Conservation (phyloP, 2,329 filamentous ascomycete genomes). For the Ophiosphaerella korrae region DNA sequence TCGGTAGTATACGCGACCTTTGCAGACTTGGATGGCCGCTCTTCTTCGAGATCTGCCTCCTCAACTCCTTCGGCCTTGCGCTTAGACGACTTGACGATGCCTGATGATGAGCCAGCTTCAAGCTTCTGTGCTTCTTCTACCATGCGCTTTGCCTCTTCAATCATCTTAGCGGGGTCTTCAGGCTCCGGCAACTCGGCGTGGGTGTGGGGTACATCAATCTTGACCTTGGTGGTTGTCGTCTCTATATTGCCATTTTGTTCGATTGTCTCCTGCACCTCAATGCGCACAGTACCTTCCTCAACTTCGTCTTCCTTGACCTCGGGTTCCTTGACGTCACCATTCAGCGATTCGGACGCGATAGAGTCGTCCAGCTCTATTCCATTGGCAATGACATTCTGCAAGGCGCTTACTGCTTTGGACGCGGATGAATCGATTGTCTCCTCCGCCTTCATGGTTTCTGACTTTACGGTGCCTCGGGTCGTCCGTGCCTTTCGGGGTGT, state of each 20-base stretch:
- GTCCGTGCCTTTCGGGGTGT: slow-evolving; percentile 61
- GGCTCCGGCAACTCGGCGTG: slow-evolving; percentile 71
- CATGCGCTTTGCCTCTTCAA: slow-evolving; percentile 86
- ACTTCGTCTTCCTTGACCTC: slow-evolving; percentile 17
- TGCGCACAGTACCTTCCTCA: slow-evolving; percentile 62
- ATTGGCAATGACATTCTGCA: slow-evolving; percentile 40
- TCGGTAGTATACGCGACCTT: slow-evolving; percentile 65
- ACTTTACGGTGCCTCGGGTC: slow-evolving; percentile 45
- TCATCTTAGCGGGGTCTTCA: slow-evolving; percentile 81
- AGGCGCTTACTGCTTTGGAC: slow-evolving; percentile 55
- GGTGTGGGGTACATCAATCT: slow-evolving; percentile 74
- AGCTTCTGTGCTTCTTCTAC: slow-evolving; percentile 72
- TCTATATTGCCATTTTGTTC: slow-evolving; percentile 65
- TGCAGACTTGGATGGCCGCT: slow-evolving; percentile 71
- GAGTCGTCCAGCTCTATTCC: slow-evolving; percentile 33
- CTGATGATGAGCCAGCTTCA: slow-evolving; percentile 38
- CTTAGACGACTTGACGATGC: slow-evolving; percentile 34
- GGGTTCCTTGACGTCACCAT: slow-evolving; percentile 44
- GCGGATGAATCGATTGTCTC: slow-evolving; percentile 51
- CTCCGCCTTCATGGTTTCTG: slow-evolving; percentile 36
- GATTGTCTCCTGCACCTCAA: slow-evolving; percentile 71
- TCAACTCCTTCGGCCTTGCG: slow-evolving; percentile 63
- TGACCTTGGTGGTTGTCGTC: slow-evolving; percentile 73
- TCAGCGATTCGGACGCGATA: slow-evolving; percentile 52
- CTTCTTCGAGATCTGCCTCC: slow-evolving; percentile 52